Evolutionary conservation across 495 filamentous ascomycete genomes (phyloP).

Genomic region (Penicillium malachiteum): DNA sequence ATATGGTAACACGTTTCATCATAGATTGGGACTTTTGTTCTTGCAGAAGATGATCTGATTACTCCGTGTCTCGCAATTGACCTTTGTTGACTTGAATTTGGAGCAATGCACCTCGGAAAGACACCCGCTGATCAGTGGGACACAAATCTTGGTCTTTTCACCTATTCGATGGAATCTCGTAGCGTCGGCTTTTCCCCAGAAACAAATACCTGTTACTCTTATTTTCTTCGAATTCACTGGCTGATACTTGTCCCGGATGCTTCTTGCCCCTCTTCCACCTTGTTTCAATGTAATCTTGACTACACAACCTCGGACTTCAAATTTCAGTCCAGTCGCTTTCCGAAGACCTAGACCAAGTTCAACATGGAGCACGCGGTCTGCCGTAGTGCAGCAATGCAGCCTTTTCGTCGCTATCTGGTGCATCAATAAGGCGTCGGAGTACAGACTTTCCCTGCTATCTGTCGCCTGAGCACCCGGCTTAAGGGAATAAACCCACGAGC

Average conservation of each 20-base stretch:
- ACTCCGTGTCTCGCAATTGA: neutral
- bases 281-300: no score
- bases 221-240: neutral
- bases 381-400: neutral
- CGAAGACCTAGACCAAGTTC: neutral
- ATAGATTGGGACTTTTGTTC: neutral
- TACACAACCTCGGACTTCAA: neutral
- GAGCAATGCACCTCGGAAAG: no score
- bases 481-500: neutral
- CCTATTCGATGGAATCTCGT: neutral
- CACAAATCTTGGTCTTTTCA: neutral
- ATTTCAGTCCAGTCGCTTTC: neutral
- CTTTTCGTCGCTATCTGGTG: neutral
- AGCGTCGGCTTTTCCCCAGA: neutral
- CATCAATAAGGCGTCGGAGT: no score
- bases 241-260: no score
- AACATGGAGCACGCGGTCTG: neutral
- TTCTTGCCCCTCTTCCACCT: neutral
- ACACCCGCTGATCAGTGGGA: neutral
- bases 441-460: no score
- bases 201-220: neutral
- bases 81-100: neutral
- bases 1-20: neutral
- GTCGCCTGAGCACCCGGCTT: no score
- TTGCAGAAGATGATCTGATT: neutral